Base-by-base conservation (phyloP, 2,329 filamentous ascomycete species). In the Clarireedia hainanense region DNA sequence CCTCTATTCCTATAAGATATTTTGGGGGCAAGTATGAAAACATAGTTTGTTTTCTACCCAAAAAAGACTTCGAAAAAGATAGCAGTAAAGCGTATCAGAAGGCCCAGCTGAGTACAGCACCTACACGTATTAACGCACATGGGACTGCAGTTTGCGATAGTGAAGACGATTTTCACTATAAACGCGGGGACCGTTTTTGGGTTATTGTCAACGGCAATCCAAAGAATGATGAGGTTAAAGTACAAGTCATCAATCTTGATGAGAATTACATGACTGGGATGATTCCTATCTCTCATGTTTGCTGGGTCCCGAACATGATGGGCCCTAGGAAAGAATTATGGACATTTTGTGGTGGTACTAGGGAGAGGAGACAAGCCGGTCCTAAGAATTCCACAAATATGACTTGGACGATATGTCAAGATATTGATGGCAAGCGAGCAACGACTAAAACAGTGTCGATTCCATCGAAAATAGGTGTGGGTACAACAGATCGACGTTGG, bases 171-270 rank as follows among this genome's bases (percentile, higher is more conserved):
- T 61, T 66, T 17, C 17, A 56, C 3, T 67, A 63, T 51, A 4
- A 40, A 17, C 34, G 42, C 12, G 55, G 56, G 2, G 56, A 65
- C 40, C 42, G 20, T 27, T 65, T 66, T 45, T 65, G 63, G 64
- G 58, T 66, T 5, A 52, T 23, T 15, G 56, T 61, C 10, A 52
- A 46, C 12, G 34, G 49, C 12, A 52, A 56, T 2, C 55, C 54
- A 12, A 39, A 46, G 2, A 39, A 40, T 3, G 50, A 58, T 36
- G 42, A 57, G 17, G 30, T 27, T 3, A 43, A 37, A 6, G 59
- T 61, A 6, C 58, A 59, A 14, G 63, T 67, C 2, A 63, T 67
- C 50, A 67, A 66, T 37, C 52, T 65, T 40, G 45, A 47, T 40
- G 45, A 47, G n/a, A 65, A 60, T 1, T 57, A 34, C 39, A 37